Base-by-base conservation (phyloP, 163 green algal species). In the Chlorella variabilis region DNA sequence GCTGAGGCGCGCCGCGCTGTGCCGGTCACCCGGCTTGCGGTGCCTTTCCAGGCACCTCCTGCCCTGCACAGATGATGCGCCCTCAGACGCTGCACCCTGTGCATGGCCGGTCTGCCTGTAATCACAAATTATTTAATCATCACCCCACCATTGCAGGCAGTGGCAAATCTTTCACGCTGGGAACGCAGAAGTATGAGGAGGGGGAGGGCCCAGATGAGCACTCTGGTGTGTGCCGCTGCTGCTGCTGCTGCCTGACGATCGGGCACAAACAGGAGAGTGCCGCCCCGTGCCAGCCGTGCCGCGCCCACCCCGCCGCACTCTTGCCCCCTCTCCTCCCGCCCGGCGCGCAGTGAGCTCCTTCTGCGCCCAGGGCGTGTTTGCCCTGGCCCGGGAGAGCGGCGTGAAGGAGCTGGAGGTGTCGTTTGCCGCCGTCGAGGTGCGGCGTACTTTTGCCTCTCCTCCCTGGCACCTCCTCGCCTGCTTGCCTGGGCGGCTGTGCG, bases 81-180 rank as follows among this genome's bases (percentile, higher is more conserved):
- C 45, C 11, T 54, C 45, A 54, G 45, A 11, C 15, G 11, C 11
- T 54, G 45, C 45, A 23, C 11, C 45, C 45, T 54, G 45, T 54
- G 45, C 15, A 15, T 42, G 61, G 61, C 27, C 45, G 62, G 31
- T 70, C 11, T 25, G 15, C 31, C 15, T 48, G 6, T 5, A 31
- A 27, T 71, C 18, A 31, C n/a, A n/a, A n/a, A 3, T 33, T 48
- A 11, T 54, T 54, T 54, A 54, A 54, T 54, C 15, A 15, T n/a
- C n/a, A n/a, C n/a, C n/a, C n/a, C n/a, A n/a, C n/a, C n/a, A n/a
- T n/a, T 51, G 20, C 73, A 80, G 83, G 83, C 62, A 66, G 56
- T 18, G 83, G 83, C 51, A 87, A 87, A 56, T 77, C 49, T 15
- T 80, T 59, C 70, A 54, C 80, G 0, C 81, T 76, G 74, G 83